Evolutionary conservation across 169 alveolate species (phyloP).

Genomic region (Toxoplasma gondii): DNA sequence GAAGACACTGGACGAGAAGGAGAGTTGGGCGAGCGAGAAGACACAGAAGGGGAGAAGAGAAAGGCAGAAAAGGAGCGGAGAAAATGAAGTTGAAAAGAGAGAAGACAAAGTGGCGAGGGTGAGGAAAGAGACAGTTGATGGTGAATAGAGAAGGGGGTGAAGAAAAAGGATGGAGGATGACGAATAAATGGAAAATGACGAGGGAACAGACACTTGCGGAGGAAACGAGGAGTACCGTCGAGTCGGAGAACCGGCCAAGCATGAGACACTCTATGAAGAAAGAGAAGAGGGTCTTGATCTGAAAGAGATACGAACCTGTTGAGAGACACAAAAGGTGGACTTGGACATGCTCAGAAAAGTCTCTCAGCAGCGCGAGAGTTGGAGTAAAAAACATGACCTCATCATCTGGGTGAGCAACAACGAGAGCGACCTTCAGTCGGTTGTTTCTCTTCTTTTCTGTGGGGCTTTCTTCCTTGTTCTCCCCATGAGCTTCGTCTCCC

Average conservation of each 20-base stretch:
- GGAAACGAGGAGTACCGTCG: too few species aligned
- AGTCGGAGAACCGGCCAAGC: too few species aligned
- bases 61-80: background rate
- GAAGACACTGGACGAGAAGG: background rate
- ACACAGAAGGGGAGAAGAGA: background rate
- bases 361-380: constrained; percentile 26
- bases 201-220: too few species aligned
- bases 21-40: background rate
- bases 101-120: background rate
- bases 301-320: constrained; percentile 8
- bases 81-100: background rate
- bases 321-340: constrained; percentile 57
- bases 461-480: background rate
- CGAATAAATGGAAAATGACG: too few species aligned
- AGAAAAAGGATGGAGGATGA: background rate
- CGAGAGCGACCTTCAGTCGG: constrained; percentile 31
- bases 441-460: background rate
- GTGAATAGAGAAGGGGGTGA: background rate
- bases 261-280: too few species aligned
- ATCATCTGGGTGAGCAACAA: constrained; percentile 65
- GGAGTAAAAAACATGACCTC: constrained; percentile 64
- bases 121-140: background rate
- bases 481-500: background rate
- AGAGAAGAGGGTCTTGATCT: too few species aligned
- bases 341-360: background rate